Evolutionary conservation across 2,329 filamentous ascomycete genomes (phyloP), one percentile per base, ranked within the genome.

Genomic region (Talaromyces sp.): DNA sequence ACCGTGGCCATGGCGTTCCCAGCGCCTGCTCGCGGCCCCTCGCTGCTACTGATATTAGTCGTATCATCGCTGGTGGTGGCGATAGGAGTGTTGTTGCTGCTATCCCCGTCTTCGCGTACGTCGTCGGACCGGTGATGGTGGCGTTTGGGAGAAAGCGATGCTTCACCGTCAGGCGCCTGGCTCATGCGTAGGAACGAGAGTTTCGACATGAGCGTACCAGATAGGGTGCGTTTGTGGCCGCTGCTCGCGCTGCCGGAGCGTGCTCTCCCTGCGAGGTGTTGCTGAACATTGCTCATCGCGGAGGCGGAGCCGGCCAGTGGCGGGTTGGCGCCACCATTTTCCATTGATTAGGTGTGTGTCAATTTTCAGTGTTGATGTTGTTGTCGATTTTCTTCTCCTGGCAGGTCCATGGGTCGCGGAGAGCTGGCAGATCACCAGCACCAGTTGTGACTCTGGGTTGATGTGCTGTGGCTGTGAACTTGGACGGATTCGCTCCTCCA

Each of bases 181-280:
- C 63, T 74, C 69, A 73, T 73, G 53, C 86, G 84, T 64, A 93
- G 77, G 71, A 93, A 91, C 46, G 87, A 85, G 58, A 93, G 79
- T 64, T 83, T 85, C 46, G 88, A 87, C 31, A 93, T 77, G 50
- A 93, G 79, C 62, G 85, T 84, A 35, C 85, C 85, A 27, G 86
- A 89, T 56, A 84, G 75, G 67, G 77, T 85, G 70, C 84, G 80
- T 69, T 61, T 64, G 64, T 61, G 67, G 62, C 62, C 56, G 29
- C 59, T 65, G 65, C 56, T 62, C 69, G 72, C 63, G 68, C 64
- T 71, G 66, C 68, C 67, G 14, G 73, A 71, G 60, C 70, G 73
- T 49, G 68, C 55, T 57, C 71, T 69, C 59, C 66, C 69, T 43
- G 69, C 60, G 60, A 64, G 13, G 14, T 46, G 41, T 19, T 46